Conservation (phyloP, 1,284 basidiomycete genomes). For the Pseudozyma thailandica region DNA sequence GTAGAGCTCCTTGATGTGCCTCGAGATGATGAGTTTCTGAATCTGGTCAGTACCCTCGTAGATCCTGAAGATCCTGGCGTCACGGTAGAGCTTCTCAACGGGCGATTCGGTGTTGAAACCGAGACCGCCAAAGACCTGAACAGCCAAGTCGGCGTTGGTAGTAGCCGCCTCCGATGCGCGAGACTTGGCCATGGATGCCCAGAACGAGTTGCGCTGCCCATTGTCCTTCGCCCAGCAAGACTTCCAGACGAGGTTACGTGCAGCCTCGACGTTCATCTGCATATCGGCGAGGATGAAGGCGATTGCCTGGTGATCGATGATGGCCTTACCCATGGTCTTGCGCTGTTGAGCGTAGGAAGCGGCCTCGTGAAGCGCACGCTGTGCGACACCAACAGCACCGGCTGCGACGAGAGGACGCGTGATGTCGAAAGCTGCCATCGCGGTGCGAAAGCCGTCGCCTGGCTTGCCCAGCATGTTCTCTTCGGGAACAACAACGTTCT, state of each 20-base stretch:
- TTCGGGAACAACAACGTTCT: constrained; percentile 71
- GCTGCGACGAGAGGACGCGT: constrained; percentile 71
- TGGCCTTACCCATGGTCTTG: constrained; percentile 73
- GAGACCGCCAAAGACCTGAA: constrained; percentile 70
- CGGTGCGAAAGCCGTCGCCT: constrained; percentile 73
- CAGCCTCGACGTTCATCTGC: constrained; percentile 72
- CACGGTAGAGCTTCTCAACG: constrained; percentile 72
- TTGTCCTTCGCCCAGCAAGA: constrained; percentile 71
- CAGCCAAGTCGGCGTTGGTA: constrained; percentile 66
- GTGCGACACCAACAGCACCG: constrained; percentile 72
- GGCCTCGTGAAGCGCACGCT: constrained; percentile 72
- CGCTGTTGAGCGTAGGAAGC: constrained; percentile 72
- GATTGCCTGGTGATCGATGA: constrained; percentile 73
- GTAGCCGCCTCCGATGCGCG: constrained; percentile 68
- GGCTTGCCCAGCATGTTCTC: constrained; percentile 72
- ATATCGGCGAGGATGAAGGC: constrained; percentile 74
- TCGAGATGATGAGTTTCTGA: constrained; percentile 62
- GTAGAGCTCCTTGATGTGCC: constrained; percentile 62
- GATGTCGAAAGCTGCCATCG: constrained; percentile 73
- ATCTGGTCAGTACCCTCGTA: constrained; percentile 65
- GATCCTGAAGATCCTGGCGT: constrained; percentile 61
- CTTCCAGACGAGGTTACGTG: constrained; percentile 72
- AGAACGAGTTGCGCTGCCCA: constrained; percentile 72
- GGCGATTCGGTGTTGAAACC: constrained; percentile 73
- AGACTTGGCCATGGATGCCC: constrained; percentile 73